A percentile compares a stretch with the other conserved stretches of the same genome.
phyloP scores from a whole-genome alignment of 352 stramenopile genomes.

The Globisporangium solare region DNA sequence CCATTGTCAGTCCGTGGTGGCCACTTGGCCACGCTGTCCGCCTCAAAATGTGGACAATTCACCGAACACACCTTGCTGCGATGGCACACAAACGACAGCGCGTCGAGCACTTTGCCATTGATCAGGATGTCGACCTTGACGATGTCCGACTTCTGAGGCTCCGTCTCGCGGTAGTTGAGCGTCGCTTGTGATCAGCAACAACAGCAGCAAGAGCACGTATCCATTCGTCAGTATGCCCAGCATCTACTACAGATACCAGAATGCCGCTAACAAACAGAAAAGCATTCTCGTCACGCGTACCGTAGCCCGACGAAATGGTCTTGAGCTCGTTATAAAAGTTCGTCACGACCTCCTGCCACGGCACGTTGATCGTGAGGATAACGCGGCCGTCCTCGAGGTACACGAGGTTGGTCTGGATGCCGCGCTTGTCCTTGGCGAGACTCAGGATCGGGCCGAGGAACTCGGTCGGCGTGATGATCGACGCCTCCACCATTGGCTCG shows the following conservation, averaged over 20 bases:
- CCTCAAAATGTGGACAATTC: background rate
- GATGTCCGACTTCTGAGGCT: slow-evolving; percentile 91
- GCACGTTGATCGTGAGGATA: slow-evolving; percentile 93
- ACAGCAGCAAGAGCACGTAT: background rate
- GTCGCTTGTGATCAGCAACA: slow-evolving; percentile 34
- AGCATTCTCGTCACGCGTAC: slow-evolving; percentile 37
- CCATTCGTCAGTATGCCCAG: background rate
- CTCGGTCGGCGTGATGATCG: slow-evolving; percentile 94
- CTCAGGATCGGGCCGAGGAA: slow-evolving; percentile 95
- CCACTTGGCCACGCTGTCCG: background rate
- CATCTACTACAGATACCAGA: no score
- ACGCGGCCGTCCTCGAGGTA: slow-evolving; percentile 95
- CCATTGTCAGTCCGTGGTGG: background rate
- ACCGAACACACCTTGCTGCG: slow-evolving; percentile 53
- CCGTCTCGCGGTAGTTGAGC: slow-evolving; percentile 93
- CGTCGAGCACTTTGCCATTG: slow-evolving; percentile 94
- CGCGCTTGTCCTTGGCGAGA: slow-evolving; percentile 89
- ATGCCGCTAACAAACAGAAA: background rate
- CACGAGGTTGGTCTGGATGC: slow-evolving; percentile 90
- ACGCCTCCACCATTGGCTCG: slow-evolving; percentile 96
- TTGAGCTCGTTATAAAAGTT: slow-evolving; percentile 99
- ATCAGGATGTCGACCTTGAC: slow-evolving; percentile 94
- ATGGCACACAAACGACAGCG: slow-evolving; percentile 97
- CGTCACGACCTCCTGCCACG: slow-evolving; percentile 98
- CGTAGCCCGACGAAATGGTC: slow-evolving; percentile 94